phyloP scores from a whole-genome alignment of 148 eudicot genomes.

The Rhododendron henanense region DNA sequence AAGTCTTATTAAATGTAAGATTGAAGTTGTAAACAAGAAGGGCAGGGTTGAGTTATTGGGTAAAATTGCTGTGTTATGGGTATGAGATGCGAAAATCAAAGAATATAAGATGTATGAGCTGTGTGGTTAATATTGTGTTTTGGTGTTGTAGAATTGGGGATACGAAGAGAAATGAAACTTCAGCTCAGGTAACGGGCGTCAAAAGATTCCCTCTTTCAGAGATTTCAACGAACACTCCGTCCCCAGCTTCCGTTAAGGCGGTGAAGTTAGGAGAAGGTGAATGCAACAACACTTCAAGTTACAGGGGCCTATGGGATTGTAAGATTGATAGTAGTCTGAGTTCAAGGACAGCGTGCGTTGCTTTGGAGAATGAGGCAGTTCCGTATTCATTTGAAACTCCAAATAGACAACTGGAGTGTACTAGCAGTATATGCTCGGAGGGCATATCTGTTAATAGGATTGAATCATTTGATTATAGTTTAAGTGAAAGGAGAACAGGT shows the following conservation, averaged over 20 bases:
- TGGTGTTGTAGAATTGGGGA: conserved; percentile 16
- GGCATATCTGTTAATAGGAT: conserved; percentile 10
- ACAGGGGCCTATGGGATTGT: not conserved
- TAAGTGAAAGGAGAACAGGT: conserved; percentile 7
- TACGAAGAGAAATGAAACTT: conserved; percentile 15
- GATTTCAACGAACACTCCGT: conserved; percentile 29
- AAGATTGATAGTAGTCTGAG: not conserved
- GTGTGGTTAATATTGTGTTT: not conserved
- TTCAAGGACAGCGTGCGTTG: not conserved
- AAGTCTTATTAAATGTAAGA: not conserved
- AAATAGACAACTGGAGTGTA: conserved; percentile 6
- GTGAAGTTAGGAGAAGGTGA: conserved; percentile 12
- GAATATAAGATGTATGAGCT: not conserved
- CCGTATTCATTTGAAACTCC: conserved; percentile 12
- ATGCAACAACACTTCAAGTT: conserved; percentile 5
- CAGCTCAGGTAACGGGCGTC: not conserved
- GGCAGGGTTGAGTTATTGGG: not conserved
- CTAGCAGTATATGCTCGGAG: not conserved
- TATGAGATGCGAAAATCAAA: not conserved
- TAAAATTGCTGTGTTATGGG: not conserved
- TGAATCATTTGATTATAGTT: conserved; percentile 10
- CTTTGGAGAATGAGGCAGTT: conserved; percentile 15
- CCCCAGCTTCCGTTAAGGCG: conserved; percentile 6
- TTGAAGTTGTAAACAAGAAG: not conserved
- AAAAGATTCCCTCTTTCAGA: conserved; percentile 58